Percentiles rank a stretch among this genome's conserved stretches.
Conservation (phyloP, 306 rosid genomes). For the Inga laurina region DNA sequence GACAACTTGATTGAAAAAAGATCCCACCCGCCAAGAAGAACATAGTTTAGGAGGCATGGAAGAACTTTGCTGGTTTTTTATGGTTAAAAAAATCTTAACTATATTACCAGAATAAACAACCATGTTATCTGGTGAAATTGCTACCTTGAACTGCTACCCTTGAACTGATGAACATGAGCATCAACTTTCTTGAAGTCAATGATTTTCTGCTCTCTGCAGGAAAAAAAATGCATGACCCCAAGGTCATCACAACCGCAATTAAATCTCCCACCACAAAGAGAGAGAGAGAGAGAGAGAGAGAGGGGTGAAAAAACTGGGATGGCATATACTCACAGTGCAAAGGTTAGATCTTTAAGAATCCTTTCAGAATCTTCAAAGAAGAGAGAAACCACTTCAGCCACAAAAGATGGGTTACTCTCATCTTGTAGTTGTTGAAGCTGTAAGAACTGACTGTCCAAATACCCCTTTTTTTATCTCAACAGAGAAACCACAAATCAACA, state of each 20-base stretch:
- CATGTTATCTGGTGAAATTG: background rate
- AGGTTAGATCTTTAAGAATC: slow-evolving; percentile 72
- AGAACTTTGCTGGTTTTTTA: background rate
- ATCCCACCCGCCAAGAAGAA: background rate
- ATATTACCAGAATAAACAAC: background rate
- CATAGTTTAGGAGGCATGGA: background rate
- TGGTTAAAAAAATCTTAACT: background rate
- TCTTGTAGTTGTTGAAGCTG: slow-evolving; percentile 82
- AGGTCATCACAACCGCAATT: background rate
- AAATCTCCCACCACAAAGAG: background rate
- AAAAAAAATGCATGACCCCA: background rate
- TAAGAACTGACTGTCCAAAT: slow-evolving; percentile 69
- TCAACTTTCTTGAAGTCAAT: slow-evolving; percentile 73
- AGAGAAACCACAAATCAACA: slow-evolving; percentile 24
- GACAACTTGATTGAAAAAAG: background rate
- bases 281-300: background rate
- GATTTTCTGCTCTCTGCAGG: slow-evolving; percentile 50
- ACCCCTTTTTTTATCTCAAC: slow-evolving; percentile 46
- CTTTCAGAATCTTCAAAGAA: slow-evolving; percentile 80
- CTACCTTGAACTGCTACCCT: slow-evolving; percentile 83
- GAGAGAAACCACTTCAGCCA: slow-evolving; percentile 71
- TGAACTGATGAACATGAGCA: slow-evolving; percentile 82
- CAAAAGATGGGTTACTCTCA: slow-evolving; percentile 80
- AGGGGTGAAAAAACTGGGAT: background rate
- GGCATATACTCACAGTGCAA: slow-evolving; percentile 51